Evolutionary conservation across 2,329 filamentous ascomycete genomes (phyloP).

Genomic region (Didymella pomorum): DNA sequence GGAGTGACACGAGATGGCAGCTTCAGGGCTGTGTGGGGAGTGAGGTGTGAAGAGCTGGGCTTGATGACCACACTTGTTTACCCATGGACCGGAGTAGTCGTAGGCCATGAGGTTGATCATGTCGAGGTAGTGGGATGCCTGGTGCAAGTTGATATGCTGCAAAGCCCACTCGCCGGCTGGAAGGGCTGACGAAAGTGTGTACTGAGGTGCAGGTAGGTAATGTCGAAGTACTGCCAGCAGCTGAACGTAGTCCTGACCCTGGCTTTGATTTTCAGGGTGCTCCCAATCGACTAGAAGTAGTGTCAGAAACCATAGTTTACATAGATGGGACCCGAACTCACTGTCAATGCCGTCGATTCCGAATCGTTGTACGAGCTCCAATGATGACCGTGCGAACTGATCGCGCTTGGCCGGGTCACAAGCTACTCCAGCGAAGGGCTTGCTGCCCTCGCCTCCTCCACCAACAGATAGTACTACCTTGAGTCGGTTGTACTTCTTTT

Average conservation of each 20-base stretch:
- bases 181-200: slow-evolving; percentile 75
- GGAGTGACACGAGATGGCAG: slow-evolving; percentile 68
- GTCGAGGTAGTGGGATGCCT: slow-evolving; percentile 72
- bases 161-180: slow-evolving; percentile 73
- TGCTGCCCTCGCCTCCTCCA: slow-evolving; percentile 72
- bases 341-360: slow-evolving; percentile 79
- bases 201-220: slow-evolving; percentile 72
- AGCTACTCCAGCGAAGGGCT: slow-evolving; percentile 73
- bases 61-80: slow-evolving; percentile 73
- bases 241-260: slow-evolving; percentile 74
- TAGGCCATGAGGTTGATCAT: slow-evolving; percentile 82
- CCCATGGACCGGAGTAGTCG: slow-evolving; percentile 79
- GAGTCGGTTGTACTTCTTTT: slow-evolving; percentile 73
- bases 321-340: slow-evolving; percentile 51
- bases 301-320: slow-evolving; percentile 22
- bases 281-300: slow-evolving; percentile 77
- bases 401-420: slow-evolving; percentile 67
- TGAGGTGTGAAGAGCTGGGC: slow-evolving; percentile 73
- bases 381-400: slow-evolving; percentile 74
- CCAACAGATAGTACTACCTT: slow-evolving; percentile 81
- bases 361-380: slow-evolving; percentile 72
- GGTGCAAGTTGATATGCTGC: slow-evolving; percentile 71
- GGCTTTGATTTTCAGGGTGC: slow-evolving; percentile 70
- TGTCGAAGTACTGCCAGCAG: slow-evolving; percentile 72
- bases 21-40: slow-evolving; percentile 62